Base-by-base conservation (phyloP, 2,329 filamentous ascomycete species). In the Hypoxylon rubiginosum region DNA sequence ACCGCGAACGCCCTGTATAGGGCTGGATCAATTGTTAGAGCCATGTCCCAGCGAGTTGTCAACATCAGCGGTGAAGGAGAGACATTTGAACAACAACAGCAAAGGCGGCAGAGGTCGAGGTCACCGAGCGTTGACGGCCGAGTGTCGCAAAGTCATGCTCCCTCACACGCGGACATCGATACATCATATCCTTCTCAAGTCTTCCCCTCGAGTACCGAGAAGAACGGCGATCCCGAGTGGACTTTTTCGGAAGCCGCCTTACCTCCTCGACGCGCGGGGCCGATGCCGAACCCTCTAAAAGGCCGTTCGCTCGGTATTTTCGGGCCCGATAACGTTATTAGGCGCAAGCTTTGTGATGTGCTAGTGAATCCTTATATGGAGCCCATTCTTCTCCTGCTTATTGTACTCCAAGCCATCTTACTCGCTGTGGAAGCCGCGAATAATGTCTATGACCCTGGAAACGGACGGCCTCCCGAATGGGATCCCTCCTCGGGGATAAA, bases 11-110 rank as follows among this genome's bases (percentile, higher is more conserved):
- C 91, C 17, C 78, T 94, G 56, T 87, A 86, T 24, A 85, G 89
- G 71, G 91, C 92, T 66, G 88, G 91, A 48, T 92, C 91, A 8
- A 92, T 94, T 72, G 88, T 94, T 79, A 88, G 91, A 70, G 89
- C 89, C 67, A 97, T 99, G 89, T 98, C 97, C 32, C 94, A 97
- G 81, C 93, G 96, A 82, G 94, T 99, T 60, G 96, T 99, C 75
- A 98, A 98, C 76, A 88, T 99, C 73, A 97, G 94, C 80, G 97
- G 97, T 76, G 96, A 98, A 74, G 91, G 91, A 4, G 93, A 97
- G 72, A 82, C 92, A 19, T 84, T 94, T 15, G 93, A 97, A 77
- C 89, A 91, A 67, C 89, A 91, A 66, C 89, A 88, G 55, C 85
- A 90, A 24, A 85, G 88, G 45, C 85, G 88, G 51, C 82, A 83